Base-by-base conservation (phyloP, 352 stramenopile genomes). In the Phytophthora meadii region DNA sequence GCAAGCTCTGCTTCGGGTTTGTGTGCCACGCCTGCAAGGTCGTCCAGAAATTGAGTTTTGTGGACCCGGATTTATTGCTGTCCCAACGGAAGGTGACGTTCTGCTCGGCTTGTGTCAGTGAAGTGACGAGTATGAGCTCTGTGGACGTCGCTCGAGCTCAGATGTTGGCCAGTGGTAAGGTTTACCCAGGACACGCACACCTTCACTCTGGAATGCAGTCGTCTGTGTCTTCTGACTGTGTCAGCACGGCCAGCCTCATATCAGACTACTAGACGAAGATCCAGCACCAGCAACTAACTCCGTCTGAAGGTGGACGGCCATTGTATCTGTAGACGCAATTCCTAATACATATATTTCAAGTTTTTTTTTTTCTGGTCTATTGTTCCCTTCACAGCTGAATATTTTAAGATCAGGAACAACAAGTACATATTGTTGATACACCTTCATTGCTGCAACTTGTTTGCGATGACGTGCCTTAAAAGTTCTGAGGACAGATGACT, bases 21-120 rank as follows among this genome's bases (percentile, higher is more conserved):
- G 61, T 84, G 11, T 84, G 76, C 40, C 72, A 73, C 27, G 50
- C 67, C 2, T 84, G 76, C 53, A 68, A 67, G 24, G 60, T 82
- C 10, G 49, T 61, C 40, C 62, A 58, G 3, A 75, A 66, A 22
- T 37, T 84, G 24, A 79, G 68, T 41, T 84, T 84, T 46, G 65
- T 84, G 22, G 53, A 70, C 5, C 59, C 69, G 5, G 76, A 81
- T 28, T 51, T 76, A 48, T 30, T 71, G 22, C 37, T 84, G 1
- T 68, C 76, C 6, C 60, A 74, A 47, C 64, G 68, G 14, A 72
- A 77, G 27, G 65, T 84, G 56, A 74, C 70, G 15, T 82, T 84
- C 50, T 84, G 76, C 27, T 54, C 60, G 1, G 39, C 47, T 22
- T 84, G 76, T 49, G 62, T 82, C 27, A 76, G 53, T 17, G 45